Evolutionary conservation across 352 stramenopile species (phyloP).

Genomic region (Peronospora belbahrii): DNA sequence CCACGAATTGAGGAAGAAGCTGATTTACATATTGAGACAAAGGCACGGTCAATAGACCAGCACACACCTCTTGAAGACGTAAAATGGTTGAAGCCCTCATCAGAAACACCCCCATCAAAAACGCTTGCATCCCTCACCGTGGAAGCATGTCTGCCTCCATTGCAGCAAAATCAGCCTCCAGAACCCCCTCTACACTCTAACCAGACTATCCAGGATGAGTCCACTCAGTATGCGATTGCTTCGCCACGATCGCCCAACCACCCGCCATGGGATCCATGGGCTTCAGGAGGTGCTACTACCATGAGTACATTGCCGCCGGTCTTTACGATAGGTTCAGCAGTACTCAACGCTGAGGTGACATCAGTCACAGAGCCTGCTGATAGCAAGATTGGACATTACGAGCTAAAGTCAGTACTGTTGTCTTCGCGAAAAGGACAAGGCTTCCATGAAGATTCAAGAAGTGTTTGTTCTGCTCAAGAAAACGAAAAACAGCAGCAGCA

Average conservation of each 20-base stretch:
- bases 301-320: constrained; percentile 31
- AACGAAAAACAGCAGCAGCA: constrained; percentile 6
- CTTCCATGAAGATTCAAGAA: constrained; percentile 4
- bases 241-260: constrained; percentile 26
- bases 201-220: constrained; percentile 2
- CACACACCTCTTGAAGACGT: background rate
- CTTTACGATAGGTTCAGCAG: constrained; percentile 26
- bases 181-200: background rate
- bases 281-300: constrained; percentile 25
- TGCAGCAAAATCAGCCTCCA: background rate
- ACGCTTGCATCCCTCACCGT: background rate
- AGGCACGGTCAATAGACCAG: background rate
- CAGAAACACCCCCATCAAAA: background rate
- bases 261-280: constrained; percentile 40
- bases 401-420: constrained; percentile 33
- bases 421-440: constrained; percentile 19
- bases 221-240: constrained; percentile 15
- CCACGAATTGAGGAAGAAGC: constrained; percentile 22
- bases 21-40: constrained; percentile 1
- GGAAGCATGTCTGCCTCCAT: background rate
- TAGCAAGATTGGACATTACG: constrained; percentile 18
- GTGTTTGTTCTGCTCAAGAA: background rate
- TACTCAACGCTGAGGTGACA: constrained; percentile 12
- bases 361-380: background rate
- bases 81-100: background rate